Evolutionary conservation across 2,329 filamentous ascomycete genomes (phyloP), one percentile per base, ranked within the genome.

Genomic region (Nothomitra cinnamomea): DNA sequence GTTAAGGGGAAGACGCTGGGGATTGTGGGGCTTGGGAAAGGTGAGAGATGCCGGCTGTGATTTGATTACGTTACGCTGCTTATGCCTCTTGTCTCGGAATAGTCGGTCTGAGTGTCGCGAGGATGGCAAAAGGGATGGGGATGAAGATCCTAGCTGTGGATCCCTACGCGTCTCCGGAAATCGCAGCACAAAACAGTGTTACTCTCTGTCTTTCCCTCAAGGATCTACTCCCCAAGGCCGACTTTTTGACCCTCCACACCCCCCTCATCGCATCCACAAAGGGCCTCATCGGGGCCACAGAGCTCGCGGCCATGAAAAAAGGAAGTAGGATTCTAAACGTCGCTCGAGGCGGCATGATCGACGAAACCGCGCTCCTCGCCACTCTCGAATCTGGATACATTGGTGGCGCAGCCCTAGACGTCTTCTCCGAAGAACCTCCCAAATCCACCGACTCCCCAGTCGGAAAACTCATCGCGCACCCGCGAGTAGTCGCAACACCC

Each of bases 211-310:
- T 22, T 1, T 60, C 64, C 0, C 59, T 74, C 1, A 59, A 71
- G 8, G 76, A 78, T 21, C 68, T 90, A 13, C 71, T 92, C 13
- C 75, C 79, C 1, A 70, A 73, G 24, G 78, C 81, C 1, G 85
- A 90, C 65, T 89, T 90, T 62, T 63, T 92, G 56, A 89, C 85
- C 0, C 80, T 90, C 8, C 86, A 92, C 62, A 90, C 85, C 0
- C 87, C 87, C 0, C 71, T 92, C 0, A 72, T 65, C 28, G 60
- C 59, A 0, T 54, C 62, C 2, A 76, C 73, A 0, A 67, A 58
- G 1, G 61, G 65, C 1, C 55, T 75, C 24, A 69, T 76, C 13
- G 65, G 65, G 0, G 55, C 59, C 0, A 57, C 56, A 0, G 66
- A 74, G 56, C 71, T 76, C 13, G 59, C 61, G 0, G 63, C 61